A percentile compares a stretch with the other conserved stretches of the same genome.
These are phyloP conservation scores for Leccinellum luteum DNA, from an alignment of 768 basidiomycete genomes.

Conservation along the genomic window DNA sequence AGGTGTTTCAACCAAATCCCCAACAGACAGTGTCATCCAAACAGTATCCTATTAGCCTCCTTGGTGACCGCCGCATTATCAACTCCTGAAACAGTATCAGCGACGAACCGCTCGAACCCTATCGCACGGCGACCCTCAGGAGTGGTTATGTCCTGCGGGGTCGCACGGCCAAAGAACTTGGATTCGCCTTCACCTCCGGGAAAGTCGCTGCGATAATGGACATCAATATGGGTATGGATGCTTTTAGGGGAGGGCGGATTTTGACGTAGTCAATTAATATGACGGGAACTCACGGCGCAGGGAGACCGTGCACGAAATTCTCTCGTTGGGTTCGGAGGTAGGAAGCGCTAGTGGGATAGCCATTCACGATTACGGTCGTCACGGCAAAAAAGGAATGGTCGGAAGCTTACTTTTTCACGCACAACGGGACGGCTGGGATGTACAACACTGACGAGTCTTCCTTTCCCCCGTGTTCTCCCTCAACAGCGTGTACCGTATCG, in stretches of 20 bases:
- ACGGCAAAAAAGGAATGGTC: not conserved
- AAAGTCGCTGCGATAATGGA: conserved; percentile 41
- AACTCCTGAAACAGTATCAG: not conserved
- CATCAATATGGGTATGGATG: not conserved
- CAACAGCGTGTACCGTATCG: conserved; percentile 56
- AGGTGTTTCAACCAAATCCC: not conserved
- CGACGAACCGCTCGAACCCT: conserved; percentile 42
- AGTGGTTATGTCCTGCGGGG: conserved; percentile 32
- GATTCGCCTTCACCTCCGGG: conserved; percentile 54
- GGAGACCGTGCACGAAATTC: conserved; percentile 47
- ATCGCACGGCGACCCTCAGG: conserved; percentile 38
- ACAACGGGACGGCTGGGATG: conserved; percentile 53
- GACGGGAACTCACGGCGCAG: conserved; percentile 42
- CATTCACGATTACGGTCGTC: not conserved
- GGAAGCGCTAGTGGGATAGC: conserved; percentile 34
- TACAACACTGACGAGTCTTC: conserved; percentile 56
- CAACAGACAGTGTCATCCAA: conserved; percentile 14
- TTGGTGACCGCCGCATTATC: conserved; percentile 22
- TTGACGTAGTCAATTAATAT: not conserved
- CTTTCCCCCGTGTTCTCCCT: conserved; percentile 43
- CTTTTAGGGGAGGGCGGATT: not conserved
- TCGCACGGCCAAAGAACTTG: conserved; percentile 37
- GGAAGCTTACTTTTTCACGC: conserved; percentile 42
- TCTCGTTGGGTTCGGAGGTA: conserved; percentile 50
- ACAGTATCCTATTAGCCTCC: conserved; percentile 29